These are phyloP conservation scores for Penicillium sp. DNA, from an alignment of 2,329 filamentous ascomycete species.

Conservation along the genomic window DNA sequence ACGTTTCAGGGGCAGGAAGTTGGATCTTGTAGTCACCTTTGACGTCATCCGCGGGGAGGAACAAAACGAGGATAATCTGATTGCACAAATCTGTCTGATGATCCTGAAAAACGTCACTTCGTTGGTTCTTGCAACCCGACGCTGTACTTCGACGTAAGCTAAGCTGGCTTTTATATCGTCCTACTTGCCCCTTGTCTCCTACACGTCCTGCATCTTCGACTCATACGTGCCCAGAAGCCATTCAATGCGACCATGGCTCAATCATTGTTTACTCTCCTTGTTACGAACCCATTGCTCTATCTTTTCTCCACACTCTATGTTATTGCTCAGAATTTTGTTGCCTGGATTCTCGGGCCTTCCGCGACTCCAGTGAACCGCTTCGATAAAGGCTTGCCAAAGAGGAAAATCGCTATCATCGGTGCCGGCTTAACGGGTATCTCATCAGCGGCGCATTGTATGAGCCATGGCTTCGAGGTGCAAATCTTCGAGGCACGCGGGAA, in stretches of 20 bases:
- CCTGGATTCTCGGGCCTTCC: neutral
- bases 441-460: constrained; percentile 1
- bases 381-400: neutral
- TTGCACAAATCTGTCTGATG: neutral
- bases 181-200: neutral
- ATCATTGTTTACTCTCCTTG: neutral
- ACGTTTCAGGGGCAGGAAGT: too few species aligned
- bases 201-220: neutral
- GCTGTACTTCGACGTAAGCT: neutral
- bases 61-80: neutral
- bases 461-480: constrained; percentile 2
- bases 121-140: neutral
- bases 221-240: neutral
- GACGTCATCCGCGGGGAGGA: neutral
- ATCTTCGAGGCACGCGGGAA: neutral
- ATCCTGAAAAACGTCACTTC: neutral
- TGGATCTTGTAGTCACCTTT: neutral
- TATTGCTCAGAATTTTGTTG: neutral
- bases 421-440: constrained; percentile 2
- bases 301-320: neutral
- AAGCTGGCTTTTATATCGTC: neutral
- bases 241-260: neutral
- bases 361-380: neutral
- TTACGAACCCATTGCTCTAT: neutral
- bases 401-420: neutral